Conservation (phyloP, 257 asterid genomes). For the Marsdenia floribunda region DNA sequence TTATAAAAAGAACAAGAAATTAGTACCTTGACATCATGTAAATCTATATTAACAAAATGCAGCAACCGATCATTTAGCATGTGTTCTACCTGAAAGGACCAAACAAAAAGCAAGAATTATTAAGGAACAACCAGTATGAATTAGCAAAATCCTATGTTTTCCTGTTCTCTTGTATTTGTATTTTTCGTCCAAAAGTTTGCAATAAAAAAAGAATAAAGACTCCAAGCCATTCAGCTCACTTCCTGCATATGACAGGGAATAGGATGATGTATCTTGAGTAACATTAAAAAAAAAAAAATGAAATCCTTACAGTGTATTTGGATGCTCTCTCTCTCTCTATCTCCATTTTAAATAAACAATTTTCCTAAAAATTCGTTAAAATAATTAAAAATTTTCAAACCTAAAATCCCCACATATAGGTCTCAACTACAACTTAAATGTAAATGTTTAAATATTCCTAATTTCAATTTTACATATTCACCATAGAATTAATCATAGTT, state of each 20-base stretch:
- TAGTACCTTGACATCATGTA: constrained; percentile 93
- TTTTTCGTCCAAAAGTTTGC: not conserved
- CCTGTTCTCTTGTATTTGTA: not conserved
- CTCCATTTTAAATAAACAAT: not conserved
- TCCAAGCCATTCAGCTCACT: not conserved
- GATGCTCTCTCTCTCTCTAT: not conserved
- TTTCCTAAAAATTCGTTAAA: not conserved
- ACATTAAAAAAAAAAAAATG: not conserved
- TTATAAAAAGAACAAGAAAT: not conserved
- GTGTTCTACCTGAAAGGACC: constrained; percentile 77
- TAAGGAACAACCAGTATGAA: not conserved
- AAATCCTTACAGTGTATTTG: not conserved
- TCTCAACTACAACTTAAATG: not conserved
- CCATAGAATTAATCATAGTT: too few species aligned
- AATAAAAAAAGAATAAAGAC: not conserved
- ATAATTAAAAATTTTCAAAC: too few species aligned
- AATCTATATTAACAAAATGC: constrained; percentile 89
- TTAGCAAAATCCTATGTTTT: not conserved
- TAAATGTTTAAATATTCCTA: too few species aligned
- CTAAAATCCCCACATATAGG: not conserved
- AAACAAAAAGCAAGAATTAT: not conserved
- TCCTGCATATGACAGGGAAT: not conserved
- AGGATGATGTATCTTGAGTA: not conserved
- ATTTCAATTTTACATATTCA: not conserved
- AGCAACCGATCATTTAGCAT: constrained; percentile 83